A percentile compares a stretch with the other conserved stretches of the same genome.
These are phyloP conservation scores for Yamadazyma conglobata DNA, from an alignment of 1,139 yeast species.

Conservation along the genomic window DNA sequence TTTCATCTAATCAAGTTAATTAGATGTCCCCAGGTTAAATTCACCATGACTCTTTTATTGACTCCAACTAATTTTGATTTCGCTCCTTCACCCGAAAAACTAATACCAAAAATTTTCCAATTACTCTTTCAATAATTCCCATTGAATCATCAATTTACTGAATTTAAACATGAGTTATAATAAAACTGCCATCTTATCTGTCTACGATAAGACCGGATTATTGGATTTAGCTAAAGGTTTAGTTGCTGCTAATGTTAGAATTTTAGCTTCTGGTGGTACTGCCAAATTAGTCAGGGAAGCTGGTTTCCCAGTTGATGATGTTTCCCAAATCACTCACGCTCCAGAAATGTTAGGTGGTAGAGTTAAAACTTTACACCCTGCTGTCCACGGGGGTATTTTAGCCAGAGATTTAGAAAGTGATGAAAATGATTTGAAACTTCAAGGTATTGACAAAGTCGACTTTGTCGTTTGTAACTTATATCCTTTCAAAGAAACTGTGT, in stretches of 20 bases:
- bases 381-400: slow-evolving; percentile 96
- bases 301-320: slow-evolving; percentile 97
- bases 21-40: slow-evolving; percentile 2
- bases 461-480: slow-evolving; percentile 95
- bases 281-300: slow-evolving; percentile 93
- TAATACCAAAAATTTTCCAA: background rate
- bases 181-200: slow-evolving; percentile 92
- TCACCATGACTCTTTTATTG: slow-evolving; percentile 7
- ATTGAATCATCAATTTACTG: too few relatives aligned
- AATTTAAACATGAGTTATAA: slow-evolving; percentile 29
- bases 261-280: slow-evolving; percentile 97
- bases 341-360: slow-evolving; percentile 99
- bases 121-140: slow-evolving; percentile 5
- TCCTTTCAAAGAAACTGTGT: slow-evolving; percentile 96
- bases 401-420: slow-evolving; percentile 91
- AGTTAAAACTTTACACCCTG: slow-evolving; percentile 97
- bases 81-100: slow-evolving; percentile 7
- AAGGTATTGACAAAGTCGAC: slow-evolving; percentile 93
- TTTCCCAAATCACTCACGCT: slow-evolving; percentile 90
- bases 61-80: slow-evolving; percentile 8
- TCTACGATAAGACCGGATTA: slow-evolving; percentile 94
- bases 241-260: slow-evolving; percentile 80
- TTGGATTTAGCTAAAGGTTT: slow-evolving; percentile 95
- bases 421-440: slow-evolving; percentile 79
- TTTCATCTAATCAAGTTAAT: too few relatives aligned